Evolutionary conservation across 768 basidiomycete species (phyloP).

Genomic region (Boletus huronensis): DNA sequence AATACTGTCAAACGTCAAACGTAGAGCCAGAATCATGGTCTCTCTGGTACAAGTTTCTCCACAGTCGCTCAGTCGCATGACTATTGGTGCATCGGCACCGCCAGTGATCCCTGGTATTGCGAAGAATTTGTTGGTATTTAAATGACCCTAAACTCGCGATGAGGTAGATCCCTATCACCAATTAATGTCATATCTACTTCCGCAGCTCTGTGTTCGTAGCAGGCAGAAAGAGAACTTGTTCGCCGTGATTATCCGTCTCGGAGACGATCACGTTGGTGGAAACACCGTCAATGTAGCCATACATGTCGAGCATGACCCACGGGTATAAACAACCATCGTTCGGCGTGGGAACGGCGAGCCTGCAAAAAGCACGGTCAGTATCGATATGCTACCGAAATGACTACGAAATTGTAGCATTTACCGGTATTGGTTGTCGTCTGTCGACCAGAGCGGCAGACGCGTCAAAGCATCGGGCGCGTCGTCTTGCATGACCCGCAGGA

Average conservation of each 20-base stretch:
- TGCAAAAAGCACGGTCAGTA: not conserved
- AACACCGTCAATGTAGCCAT: constrained; percentile 24
- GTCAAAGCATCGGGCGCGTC: not conserved
- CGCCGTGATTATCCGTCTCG: not conserved
- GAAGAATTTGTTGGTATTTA: not conserved
- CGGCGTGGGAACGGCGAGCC: constrained; percentile 12
- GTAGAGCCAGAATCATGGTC: not conserved
- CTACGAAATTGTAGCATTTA: not conserved
- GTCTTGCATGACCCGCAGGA: constrained; percentile 33
- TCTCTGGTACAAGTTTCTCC: not conserved
- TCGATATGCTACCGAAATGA: not conserved
- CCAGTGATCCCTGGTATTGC: not conserved
- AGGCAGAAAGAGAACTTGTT: constrained; percentile 14
- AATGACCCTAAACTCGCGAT: not conserved
- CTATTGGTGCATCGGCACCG: not conserved
- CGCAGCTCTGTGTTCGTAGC: constrained; percentile 8
- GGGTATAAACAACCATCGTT: constrained; percentile 21
- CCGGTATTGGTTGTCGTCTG: constrained; percentile 41
- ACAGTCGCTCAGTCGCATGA: too few species aligned
- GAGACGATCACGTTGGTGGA: constrained; percentile 20
- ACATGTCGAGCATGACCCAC: constrained; percentile 20
- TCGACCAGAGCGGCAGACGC: constrained; percentile 33
- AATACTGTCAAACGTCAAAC: not conserved
- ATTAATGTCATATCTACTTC: not conserved
- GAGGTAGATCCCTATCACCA: not conserved